These are phyloP conservation scores for Trichosporon sp. DNA, from an alignment of 1,284 basidiomycete genomes.

Conservation along the genomic window DNA sequence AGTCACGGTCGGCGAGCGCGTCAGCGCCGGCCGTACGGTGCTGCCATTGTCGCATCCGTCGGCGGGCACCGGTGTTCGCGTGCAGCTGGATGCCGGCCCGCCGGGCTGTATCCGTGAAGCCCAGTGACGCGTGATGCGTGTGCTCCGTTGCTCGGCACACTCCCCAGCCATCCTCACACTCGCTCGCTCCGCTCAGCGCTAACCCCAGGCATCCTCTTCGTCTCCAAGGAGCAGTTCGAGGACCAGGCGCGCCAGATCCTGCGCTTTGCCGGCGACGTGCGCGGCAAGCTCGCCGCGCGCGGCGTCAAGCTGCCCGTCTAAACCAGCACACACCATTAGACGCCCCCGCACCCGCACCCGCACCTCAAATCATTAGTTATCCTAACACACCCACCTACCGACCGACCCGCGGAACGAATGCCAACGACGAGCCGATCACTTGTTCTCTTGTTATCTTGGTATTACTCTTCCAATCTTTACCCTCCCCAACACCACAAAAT, in stretches of 20 bases:
- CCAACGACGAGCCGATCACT: neutral
- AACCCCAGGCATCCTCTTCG: conserved; percentile 44
- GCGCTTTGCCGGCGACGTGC: conserved; percentile 28
- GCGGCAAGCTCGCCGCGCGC: neutral
- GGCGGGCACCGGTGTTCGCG: neutral
- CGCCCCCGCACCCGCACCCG: too few relatives aligned
- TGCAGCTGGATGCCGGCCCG: too few relatives aligned
- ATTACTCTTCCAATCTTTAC: too few relatives aligned
- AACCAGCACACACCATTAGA: neutral
- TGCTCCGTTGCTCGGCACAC: too few relatives aligned
- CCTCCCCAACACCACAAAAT: neutral
- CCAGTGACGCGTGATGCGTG: too few relatives aligned
- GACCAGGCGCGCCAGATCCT: conserved; percentile 45
- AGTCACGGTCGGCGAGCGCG: neutral
- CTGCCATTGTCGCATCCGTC: too few relatives aligned
- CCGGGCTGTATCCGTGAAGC: too few relatives aligned
- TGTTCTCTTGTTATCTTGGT: neutral
- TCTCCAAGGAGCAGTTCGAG: conserved; percentile 51
- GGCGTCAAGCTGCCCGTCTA: neutral
- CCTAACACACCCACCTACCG: too few relatives aligned
- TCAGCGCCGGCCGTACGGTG: neutral
- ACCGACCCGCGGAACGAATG: neutral
- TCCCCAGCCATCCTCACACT: too few relatives aligned
- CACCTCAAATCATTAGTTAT: neutral
- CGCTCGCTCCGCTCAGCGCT: neutral